phyloP scores from a whole-genome alignment of 140 eudicot genomes.

The Artemisia princeps region DNA sequence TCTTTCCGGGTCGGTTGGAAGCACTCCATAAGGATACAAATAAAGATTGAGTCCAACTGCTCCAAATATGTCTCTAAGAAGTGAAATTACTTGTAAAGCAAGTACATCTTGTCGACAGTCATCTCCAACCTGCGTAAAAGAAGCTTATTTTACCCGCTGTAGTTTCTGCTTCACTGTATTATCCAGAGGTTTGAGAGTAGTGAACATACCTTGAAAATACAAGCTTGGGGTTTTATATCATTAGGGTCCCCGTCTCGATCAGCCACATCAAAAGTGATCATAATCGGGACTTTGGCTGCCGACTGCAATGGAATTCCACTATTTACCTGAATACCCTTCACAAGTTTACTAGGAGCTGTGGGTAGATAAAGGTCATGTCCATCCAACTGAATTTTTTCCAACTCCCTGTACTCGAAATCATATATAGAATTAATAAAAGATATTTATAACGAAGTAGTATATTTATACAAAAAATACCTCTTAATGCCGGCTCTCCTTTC shows the following conservation, averaged over 20 bases:
- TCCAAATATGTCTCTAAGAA: slow-evolving; percentile 75
- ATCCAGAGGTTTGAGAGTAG: slow-evolving; percentile 4
- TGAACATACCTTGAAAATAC: slow-evolving; percentile 74
- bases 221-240: slow-evolving; percentile 84
- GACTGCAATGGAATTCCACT: slow-evolving; percentile 99
- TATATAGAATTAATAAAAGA: neutral
- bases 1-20: slow-evolving; percentile 93
- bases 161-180: neutral
- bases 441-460: neutral
- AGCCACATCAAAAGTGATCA: slow-evolving; percentile 94
- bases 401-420: slow-evolving; percentile 49
- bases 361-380: slow-evolving; percentile 95
- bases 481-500: slow-evolving; percentile 93
- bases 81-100: slow-evolving; percentile 95
- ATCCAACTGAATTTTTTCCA: slow-evolving; percentile 72
- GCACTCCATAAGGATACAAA: slow-evolving; percentile 93
- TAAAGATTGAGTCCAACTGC: slow-evolving; percentile 78
- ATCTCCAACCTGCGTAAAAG: slow-evolving; percentile 72
- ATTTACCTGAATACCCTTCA: slow-evolving; percentile 83
- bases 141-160: slow-evolving; percentile 19
- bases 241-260: slow-evolving; percentile 68
- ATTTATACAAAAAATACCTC: slow-evolving; percentile 42
- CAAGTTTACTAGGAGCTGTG: slow-evolving; percentile 85
- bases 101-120: slow-evolving; percentile 98
- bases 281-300: slow-evolving; percentile 98